Conservation (phyloP, 2,329 filamentous ascomycete genomes). For the Epichloe uncinata region DNA sequence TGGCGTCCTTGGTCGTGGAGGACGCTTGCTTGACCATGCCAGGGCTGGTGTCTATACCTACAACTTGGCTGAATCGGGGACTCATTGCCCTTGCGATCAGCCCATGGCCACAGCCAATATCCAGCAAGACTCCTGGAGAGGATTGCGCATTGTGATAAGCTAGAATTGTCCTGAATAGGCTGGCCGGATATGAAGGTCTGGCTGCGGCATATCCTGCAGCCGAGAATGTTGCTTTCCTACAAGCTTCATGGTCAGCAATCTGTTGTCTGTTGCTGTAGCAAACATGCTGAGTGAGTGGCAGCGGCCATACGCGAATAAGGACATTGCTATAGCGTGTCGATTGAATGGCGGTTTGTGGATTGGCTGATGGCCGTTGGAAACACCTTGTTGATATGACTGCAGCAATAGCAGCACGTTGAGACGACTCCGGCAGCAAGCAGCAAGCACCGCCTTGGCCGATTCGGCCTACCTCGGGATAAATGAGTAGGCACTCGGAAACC, state of each 20-base stretch:
- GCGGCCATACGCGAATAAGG: constrained; percentile 32
- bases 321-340: constrained; percentile 21
- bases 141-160: constrained; percentile 33
- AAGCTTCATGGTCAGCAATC: constrained; percentile 3
- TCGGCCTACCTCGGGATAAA: constrained; percentile 7
- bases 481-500: background rate
- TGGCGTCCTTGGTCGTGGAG: constrained; percentile 25
- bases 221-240: constrained; percentile 41
- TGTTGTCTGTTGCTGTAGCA: background rate
- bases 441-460: background rate
- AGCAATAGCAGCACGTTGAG: background rate
- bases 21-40: constrained; percentile 42
- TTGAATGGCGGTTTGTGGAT: background rate
- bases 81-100: constrained; percentile 40
- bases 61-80: constrained; percentile 34
- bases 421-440: background rate
- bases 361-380: background rate
- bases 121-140: constrained; percentile 27
- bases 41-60: constrained; percentile 43
- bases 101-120: constrained; percentile 51
- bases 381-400: background rate
- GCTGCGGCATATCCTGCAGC: constrained; percentile 45
- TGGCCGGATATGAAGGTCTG: constrained; percentile 43
- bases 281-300: background rate
- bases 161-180: constrained; percentile 40